Conservation (phyloP, 2,329 filamentous ascomycete genomes). For the Venturia oleaginea region DNA sequence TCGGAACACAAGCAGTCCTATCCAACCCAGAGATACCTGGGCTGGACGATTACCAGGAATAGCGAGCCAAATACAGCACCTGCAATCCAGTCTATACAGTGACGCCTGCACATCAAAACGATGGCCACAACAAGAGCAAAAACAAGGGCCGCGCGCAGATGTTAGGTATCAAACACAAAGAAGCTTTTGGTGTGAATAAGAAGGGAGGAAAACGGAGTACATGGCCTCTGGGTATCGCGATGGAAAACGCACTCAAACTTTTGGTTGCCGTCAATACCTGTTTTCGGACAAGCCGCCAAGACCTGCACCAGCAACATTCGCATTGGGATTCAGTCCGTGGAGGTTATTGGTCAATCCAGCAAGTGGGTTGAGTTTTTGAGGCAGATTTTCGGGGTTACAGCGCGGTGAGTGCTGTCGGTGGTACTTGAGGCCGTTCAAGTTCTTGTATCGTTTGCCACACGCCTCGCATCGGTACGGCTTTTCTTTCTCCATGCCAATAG, state of each 20-base stretch:
- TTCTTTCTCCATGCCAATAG: slow-evolving; percentile 98
- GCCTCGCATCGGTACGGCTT: slow-evolving; percentile 97
- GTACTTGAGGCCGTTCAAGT: slow-evolving; percentile 96
- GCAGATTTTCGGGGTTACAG: slow-evolving; percentile 71
- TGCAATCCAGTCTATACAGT: background rate
- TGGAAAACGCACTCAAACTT: background rate
- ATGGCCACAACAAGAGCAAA: background rate
- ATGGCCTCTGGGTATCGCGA: background rate
- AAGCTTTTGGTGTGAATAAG: background rate
- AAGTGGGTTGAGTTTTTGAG: slow-evolving; percentile 32
- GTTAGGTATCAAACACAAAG: background rate
- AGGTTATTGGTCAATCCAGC: slow-evolving; percentile 20
- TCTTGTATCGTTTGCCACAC: slow-evolving; percentile 98
- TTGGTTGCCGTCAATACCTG: background rate
- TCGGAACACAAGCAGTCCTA: background rate
- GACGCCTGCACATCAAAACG: background rate
- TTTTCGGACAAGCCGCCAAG: slow-evolving; percentile 39
- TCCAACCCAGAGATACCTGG: background rate
- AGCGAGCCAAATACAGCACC: background rate
- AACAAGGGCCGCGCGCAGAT: background rate
- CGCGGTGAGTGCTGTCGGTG: slow-evolving; percentile 64
- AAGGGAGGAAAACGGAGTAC: background rate
- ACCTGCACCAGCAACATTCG: slow-evolving; percentile 43
- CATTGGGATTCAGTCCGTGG: slow-evolving; percentile 28
- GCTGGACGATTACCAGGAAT: background rate